Evolutionary conservation across 345 rosid genomes (phyloP).

Genomic region (Eucalyptus grandis): DNA sequence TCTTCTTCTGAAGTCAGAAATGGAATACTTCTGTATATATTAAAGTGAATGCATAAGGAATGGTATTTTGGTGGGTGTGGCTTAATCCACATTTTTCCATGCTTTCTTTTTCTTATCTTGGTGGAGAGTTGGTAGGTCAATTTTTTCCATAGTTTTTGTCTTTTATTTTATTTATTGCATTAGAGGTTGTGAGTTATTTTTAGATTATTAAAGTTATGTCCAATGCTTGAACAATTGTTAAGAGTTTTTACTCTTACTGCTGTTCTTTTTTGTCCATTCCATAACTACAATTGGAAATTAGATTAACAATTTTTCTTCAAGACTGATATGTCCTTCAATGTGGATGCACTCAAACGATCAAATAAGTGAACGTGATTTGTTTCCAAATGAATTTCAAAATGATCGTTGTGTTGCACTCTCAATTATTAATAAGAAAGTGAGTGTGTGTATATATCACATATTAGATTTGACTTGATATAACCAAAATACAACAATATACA

Average conservation of each 20-base stretch:
- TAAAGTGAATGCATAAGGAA: not conserved
- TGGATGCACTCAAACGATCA: not conserved
- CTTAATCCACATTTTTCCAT: not conserved
- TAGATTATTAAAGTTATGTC: not conserved
- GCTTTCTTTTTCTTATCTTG: not conserved
- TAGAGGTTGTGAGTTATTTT: not conserved
- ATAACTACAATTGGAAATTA: not conserved
- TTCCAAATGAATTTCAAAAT: not conserved
- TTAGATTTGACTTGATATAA: not conserved
- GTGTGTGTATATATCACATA: fast-evolving
- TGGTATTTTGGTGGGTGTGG: not conserved
- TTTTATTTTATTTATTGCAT: not conserved
- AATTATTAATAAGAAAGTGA: not conserved
- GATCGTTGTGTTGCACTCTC: not conserved
- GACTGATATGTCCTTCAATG: not conserved
- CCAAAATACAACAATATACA: not conserved
- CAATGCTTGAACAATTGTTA: not conserved
- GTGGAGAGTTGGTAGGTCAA: not conserved
- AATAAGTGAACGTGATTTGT: not conserved
- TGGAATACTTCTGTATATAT: not conserved
- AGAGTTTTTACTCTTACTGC: not conserved
- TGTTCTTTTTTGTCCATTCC: not conserved
- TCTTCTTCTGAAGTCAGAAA: not conserved
- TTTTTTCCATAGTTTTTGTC: not conserved
- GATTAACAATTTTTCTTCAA: not conserved